Evolutionary conservation across 1,139 yeast genomes (phyloP), one percentile per base, ranked within the genome.

Genomic region (Lodderomyces beijingensis): DNA sequence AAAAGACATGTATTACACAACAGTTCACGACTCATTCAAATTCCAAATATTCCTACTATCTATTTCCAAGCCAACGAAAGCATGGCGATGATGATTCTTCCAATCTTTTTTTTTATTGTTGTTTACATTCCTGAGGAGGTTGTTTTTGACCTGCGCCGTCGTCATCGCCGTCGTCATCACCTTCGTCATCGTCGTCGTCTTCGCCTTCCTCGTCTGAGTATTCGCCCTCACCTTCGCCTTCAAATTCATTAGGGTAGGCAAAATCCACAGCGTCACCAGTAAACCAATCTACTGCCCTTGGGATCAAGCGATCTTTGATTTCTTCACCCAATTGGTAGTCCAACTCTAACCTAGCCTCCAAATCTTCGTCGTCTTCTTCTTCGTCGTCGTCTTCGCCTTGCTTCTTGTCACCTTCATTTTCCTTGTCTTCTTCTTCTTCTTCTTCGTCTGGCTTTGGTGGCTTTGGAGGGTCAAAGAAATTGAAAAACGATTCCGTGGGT

Each of bases 321-420:
- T 88, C 93, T 63, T 91, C 99, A 41, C 98, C 99, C 45, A 89
- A 71, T 55, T 89, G 94, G 65, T 91, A 93, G 63, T 91, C 99
- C 51, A 85, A 69, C 50, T 89, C 96, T 50, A 91, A 74, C 55
- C 87, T 77, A 37, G 78, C 83, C 57, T 89, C 96, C 50, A 91
- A 74, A 41, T 82, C 91, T 33, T 74, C 86, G 38, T 79, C 82
- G 34, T 74, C 82, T 19, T 78, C 85, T 25, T 77, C 83, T 7
- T 72, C 80, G 2, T 61, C 70, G 6, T 61, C 53, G n/a, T n/a
- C n/a, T n/a, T n/a, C n/a, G n/a, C n/a, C 62, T 3, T 47, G 31
- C 10, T 62, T 73, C 3, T 65, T 76, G 3, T 62, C 74, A 9
- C 62, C 75, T 6, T 65, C 74, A 9, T 33, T 26, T 14, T 25